These are phyloP conservation scores for Bolboschoenoplectus hybrid DNA, from an alignment of 202 grass and related monocot genomes.

Conservation along the genomic window DNA sequence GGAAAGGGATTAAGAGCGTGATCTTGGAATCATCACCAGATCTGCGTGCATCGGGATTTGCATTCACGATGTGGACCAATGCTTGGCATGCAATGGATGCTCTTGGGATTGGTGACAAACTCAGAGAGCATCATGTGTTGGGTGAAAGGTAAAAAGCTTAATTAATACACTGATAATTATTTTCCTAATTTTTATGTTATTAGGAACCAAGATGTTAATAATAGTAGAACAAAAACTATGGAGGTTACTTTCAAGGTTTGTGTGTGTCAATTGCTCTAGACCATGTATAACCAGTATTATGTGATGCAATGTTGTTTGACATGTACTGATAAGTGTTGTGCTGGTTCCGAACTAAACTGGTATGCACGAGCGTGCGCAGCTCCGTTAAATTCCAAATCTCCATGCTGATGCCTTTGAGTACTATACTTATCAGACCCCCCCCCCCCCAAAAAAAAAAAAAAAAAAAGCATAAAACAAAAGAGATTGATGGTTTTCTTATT, in stretches of 20 bases:
- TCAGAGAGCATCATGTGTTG: conserved; percentile 46
- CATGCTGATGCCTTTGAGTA: not conserved
- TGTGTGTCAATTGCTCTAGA: not conserved
- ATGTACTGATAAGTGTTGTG: not conserved
- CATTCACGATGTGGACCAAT: conserved; percentile 50
- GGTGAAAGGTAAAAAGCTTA: conserved; percentile 35
- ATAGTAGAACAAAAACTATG: not conserved
- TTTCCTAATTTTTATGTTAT: not conserved
- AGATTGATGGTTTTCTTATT: not conserved
- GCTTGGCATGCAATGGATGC: conserved; percentile 64
- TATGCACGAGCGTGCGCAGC: not conserved
- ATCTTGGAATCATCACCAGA: conserved; percentile 63
- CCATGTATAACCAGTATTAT: not conserved
- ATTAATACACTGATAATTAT: not conserved
- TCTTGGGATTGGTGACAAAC: conserved; percentile 60
- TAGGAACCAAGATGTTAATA: not conserved
- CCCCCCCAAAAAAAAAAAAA: too few species aligned
- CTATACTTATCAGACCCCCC: not conserved
- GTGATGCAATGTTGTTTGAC: not conserved
- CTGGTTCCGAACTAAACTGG: not conserved
- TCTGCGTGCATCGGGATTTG: conserved; percentile 59
- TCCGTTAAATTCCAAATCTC: not conserved
- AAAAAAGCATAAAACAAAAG: conserved; percentile 15
- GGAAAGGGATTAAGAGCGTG: conserved; percentile 56
- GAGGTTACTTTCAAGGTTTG: not conserved